Evolutionary conservation across 176 grass and related monocot genomes (phyloP).

Genomic region (Hyparrhenia diplandra): DNA sequence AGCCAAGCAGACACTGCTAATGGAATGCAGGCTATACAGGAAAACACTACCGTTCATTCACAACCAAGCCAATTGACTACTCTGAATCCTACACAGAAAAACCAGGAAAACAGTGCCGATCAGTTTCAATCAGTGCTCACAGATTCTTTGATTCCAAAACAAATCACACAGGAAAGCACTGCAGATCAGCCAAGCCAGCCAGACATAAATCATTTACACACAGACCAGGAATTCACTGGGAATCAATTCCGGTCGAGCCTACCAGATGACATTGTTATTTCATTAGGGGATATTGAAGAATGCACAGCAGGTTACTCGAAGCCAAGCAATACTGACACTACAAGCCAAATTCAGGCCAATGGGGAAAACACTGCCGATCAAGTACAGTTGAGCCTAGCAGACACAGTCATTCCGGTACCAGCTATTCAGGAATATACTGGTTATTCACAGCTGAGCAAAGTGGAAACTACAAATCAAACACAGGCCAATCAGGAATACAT

Average conservation of each 20-base stretch:
- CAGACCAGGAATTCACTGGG: background rate
- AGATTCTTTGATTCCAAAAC: background rate
- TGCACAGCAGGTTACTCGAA: background rate
- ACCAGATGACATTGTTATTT: background rate
- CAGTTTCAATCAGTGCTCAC: background rate
- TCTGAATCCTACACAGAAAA: background rate
- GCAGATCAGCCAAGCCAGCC: slow-evolving; percentile 8
- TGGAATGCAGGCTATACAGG: slow-evolving; percentile 12
- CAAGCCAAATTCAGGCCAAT: background rate
- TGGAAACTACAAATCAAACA: background rate
- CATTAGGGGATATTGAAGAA: background rate
- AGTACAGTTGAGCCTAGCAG: background rate
- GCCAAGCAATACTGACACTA: background rate
- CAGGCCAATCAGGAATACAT: background rate
- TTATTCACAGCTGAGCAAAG: background rate
- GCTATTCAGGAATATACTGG: background rate
- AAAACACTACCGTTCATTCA: slow-evolving; percentile 6
- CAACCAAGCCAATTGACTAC: slow-evolving; percentile 15
- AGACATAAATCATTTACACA: slow-evolving; percentile 10
- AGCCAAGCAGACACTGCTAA: slow-evolving; percentile 12
- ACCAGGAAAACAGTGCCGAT: slow-evolving; percentile 19
- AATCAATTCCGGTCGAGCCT: background rate
- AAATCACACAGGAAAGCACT: background rate
- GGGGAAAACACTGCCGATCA: slow-evolving; percentile 14
- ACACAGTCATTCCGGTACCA: background rate